Evolutionary conservation across 345 rosid genomes (phyloP).

Genomic region (Eucalyptus erythrocorys): DNA sequence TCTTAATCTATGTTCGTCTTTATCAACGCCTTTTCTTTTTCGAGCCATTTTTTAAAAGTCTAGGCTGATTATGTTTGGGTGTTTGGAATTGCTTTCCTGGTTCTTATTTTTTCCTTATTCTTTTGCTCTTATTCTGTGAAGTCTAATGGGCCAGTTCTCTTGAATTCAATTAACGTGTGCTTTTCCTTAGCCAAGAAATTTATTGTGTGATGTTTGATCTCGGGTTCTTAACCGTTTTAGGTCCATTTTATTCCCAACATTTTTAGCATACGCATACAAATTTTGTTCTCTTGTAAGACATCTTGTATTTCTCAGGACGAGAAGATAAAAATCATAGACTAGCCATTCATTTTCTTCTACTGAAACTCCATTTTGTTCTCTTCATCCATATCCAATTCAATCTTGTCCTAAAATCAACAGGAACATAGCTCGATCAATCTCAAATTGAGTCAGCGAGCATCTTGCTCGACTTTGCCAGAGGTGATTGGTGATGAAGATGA

Average conservation of each 20-base stretch:
- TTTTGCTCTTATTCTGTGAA: background rate
- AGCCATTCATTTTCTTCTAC: background rate
- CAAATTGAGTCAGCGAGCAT: background rate
- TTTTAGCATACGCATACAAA: background rate
- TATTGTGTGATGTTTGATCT: too few relatives aligned
- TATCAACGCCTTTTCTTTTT: background rate
- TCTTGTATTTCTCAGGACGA: background rate
- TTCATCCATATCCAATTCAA: background rate
- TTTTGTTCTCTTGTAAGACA: background rate
- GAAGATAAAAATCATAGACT: background rate
- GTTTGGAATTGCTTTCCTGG: background rate
- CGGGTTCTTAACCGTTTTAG: background rate
- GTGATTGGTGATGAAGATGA: background rate
- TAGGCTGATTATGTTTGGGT: background rate
- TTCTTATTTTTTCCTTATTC: background rate
- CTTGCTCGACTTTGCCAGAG: fast-evolving
- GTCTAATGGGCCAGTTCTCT: background rate
- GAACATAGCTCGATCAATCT: background rate
- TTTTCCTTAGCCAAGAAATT: background rate
- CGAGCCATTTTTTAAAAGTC: background rate
- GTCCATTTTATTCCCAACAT: background rate
- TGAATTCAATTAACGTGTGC: background rate
- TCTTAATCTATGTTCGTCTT: background rate
- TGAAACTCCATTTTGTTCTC: background rate
- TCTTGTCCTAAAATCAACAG: background rate